Base-by-base conservation (phyloP, 2,329 filamentous ascomycete genomes). In the Harringtonia lauricola region DNA sequence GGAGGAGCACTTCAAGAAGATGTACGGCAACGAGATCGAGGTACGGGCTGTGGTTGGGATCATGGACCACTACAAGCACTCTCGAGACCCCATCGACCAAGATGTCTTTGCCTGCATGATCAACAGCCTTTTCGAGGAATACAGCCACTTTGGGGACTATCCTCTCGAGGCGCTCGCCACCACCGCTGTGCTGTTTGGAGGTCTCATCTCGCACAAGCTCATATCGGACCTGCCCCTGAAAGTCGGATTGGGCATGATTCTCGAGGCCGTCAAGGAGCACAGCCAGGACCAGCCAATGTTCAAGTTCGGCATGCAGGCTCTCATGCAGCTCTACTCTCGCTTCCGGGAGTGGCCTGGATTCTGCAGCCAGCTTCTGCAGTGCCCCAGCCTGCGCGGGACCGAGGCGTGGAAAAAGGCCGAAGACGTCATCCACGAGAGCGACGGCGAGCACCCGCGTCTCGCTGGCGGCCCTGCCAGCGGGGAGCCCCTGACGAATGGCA, bases 81-180 rank as follows among this genome's bases (percentile, higher is more conserved):
- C 94, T 1, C 78, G 79, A 39, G 84, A 92, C 47, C 74, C 86
- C 2, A 68, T 82, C 15, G 87, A 95, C 48, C 92, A 96, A 59
- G 92, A 98, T 58, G 76, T 95, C 8, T 98, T 98, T 59, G 86
- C 90, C 14, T 95, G 90, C 65, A 98, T 98, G 88, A 94, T 98
- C 30, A 89, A 95, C 56, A 92, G 92, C 1, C 70, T 98, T 4
- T 95, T 98, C 54, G 92, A 98, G 55, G 92, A 98, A 65, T 98
- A 95, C 60, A 83, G 83, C 44, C 94, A 95, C 57, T 98, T 95
- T 59, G 79, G 84, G 34, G 89, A 94, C 56, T 98, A 98, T 60
- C 94, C 94, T 0, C 71, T 95, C n/a, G 90, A 95, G 57, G 92
- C 92, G 7, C 68, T 98, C 41, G 90, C 90, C 8, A 96, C 90